These are phyloP conservation scores for Saksenaea vasiformis DNA, from an alignment of 371 early-diverging fungal genomes.

Conservation along the genomic window DNA sequence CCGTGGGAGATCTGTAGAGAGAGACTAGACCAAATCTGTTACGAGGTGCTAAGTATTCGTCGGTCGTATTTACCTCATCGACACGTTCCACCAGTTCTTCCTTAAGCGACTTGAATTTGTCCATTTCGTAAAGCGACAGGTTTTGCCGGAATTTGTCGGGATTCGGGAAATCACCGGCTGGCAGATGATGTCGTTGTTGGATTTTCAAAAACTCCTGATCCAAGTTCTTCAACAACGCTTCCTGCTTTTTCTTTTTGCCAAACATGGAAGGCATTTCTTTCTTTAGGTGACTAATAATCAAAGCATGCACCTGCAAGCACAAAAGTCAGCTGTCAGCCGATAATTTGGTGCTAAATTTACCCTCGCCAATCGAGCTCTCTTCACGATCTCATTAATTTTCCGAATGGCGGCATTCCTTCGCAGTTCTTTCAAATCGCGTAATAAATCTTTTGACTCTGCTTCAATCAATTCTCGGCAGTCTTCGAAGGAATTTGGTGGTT, in stretches of 20 bases:
- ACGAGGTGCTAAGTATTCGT: background rate
- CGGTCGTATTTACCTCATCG: slow-evolving; percentile 46
- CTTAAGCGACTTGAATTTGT: slow-evolving; percentile 69
- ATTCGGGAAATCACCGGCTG: slow-evolving; percentile 69
- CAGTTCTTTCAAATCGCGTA: slow-evolving; percentile 73
- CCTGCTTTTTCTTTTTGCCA: slow-evolving; percentile 76
- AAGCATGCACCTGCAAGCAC: slow-evolving; percentile 68
- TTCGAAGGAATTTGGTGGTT: slow-evolving; percentile 71
- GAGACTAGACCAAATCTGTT: slow-evolving; percentile 37
- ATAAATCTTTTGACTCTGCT: slow-evolving; percentile 77
- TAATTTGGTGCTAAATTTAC: slow-evolving; percentile 20
- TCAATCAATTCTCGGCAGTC: slow-evolving; percentile 73
- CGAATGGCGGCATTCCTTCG: slow-evolving; percentile 86
- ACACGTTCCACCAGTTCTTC: slow-evolving; percentile 57
- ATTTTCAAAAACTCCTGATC: slow-evolving; percentile 69
- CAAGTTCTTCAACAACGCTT: slow-evolving; percentile 62
- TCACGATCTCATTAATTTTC: slow-evolving; percentile 91
- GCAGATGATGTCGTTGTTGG: slow-evolving; percentile 59
- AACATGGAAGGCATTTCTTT: slow-evolving; percentile 87
- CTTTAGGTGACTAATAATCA: slow-evolving; percentile 81
- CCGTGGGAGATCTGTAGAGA: slow-evolving; percentile 62
- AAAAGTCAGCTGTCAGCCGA: background rate
- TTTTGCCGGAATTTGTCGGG: slow-evolving; percentile 57
- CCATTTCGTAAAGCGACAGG: slow-evolving; percentile 63
- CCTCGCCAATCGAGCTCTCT: slow-evolving; percentile 80